phyloP scores from a whole-genome alignment of 805 yeast genomes.

The Candida ponderosae region DNA sequence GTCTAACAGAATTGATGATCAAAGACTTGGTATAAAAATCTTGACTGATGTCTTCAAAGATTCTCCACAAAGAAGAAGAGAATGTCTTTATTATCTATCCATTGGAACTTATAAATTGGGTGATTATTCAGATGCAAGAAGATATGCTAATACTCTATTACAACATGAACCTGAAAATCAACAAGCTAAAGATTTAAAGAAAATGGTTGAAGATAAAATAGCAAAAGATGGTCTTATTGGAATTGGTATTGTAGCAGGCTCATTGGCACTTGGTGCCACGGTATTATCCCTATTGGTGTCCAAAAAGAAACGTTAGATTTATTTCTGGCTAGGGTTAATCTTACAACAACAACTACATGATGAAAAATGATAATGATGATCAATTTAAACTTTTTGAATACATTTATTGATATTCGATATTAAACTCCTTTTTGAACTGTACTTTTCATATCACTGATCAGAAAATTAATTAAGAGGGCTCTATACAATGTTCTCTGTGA shows the following conservation, averaged over 20 bases:
- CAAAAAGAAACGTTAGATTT: constrained; percentile 20
- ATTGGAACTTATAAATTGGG: constrained; percentile 85
- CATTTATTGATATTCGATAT: too few relatives aligned
- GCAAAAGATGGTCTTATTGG: constrained; percentile 87
- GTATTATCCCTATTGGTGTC: constrained; percentile 33
- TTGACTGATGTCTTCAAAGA: constrained; percentile 64
- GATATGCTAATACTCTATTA: constrained; percentile 74
- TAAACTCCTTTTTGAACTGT: too few relatives aligned
- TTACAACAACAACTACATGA: too few relatives aligned
- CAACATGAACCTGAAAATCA: constrained; percentile 76
- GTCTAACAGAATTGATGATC: constrained; percentile 52
- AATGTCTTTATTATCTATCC: constrained; percentile 79
- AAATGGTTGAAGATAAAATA: constrained; percentile 75
- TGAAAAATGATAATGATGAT: too few relatives aligned
- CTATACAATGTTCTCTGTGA: constrained; percentile 43
- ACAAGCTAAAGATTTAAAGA: constrained; percentile 67
- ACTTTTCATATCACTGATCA: too few relatives aligned
- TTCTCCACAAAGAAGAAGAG: constrained; percentile 78
- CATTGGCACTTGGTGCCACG: constrained; percentile 78
- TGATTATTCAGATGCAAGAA: constrained; percentile 76
- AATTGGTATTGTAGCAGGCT: constrained; percentile 79
- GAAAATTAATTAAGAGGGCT: too few relatives aligned
- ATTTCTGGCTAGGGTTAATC: too few relatives aligned
- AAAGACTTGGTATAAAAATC: constrained; percentile 71
- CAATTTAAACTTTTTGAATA: too few relatives aligned